A percentile compares a stretch with the other conserved stretches of the same genome.
Conservation (phyloP, 805 yeast genomes). For the Starmerella floris region DNA sequence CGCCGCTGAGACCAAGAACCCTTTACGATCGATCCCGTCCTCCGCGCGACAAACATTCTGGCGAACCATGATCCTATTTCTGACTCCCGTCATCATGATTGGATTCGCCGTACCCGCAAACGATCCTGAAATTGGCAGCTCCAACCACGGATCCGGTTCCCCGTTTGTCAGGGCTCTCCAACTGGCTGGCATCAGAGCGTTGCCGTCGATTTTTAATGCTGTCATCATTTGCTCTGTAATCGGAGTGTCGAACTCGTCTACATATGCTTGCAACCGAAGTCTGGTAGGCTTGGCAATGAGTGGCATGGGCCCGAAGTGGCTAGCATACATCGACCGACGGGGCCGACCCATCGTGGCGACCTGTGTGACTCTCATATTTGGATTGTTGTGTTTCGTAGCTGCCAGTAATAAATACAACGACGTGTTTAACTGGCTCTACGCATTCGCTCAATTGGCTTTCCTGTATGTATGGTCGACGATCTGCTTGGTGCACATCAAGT, state of each 20-base stretch:
- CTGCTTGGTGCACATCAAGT: constrained; percentile 23
- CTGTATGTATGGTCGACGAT: constrained; percentile 17
- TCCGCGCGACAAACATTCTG: constrained; percentile 56
- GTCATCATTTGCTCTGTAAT: constrained; percentile 62
- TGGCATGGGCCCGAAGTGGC: constrained; percentile 44
- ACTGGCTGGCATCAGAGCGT: constrained; percentile 47
- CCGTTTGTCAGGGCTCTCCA: constrained; percentile 75
- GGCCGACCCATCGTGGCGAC: constrained; percentile 74
- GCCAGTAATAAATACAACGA: constrained; percentile 33
- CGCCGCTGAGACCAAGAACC: constrained; percentile 58
- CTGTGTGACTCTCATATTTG: constrained; percentile 33
- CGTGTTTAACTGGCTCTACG: constrained; percentile 21
- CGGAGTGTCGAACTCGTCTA: constrained; percentile 62
- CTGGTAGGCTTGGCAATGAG: constrained; percentile 50
- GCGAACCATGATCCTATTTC: constrained; percentile 51
- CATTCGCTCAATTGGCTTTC: constrained; percentile 17
- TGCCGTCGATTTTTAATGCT: constrained; percentile 65
- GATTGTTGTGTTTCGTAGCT: constrained; percentile 44
- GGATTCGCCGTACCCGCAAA: constrained; percentile 56
- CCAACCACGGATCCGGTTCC: constrained; percentile 44
- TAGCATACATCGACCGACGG: constrained; percentile 54
- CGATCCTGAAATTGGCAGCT: constrained; percentile 40
- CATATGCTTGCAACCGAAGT: constrained; percentile 54
- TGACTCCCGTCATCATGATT: constrained; percentile 45
- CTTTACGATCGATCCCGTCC: constrained; percentile 53